These are phyloP conservation scores for Paspalum vaginatum DNA, from an alignment of 176 grass and related monocot species.

Conservation along the genomic window DNA sequence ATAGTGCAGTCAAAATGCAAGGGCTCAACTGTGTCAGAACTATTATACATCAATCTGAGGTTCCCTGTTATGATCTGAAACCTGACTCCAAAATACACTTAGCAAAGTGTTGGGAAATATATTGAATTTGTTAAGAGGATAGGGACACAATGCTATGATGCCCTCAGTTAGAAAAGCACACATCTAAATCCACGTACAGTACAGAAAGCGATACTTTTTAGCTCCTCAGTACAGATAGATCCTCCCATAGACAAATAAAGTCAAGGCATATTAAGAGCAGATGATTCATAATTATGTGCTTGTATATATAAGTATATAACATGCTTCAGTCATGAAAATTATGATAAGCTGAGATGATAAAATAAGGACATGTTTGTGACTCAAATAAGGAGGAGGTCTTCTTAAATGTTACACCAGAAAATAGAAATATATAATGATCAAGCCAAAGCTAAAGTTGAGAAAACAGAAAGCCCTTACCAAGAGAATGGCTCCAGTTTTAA, in stretches of 20 bases:
- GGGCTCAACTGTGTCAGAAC: neutral
- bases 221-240: neutral
- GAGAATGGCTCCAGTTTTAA: constrained; percentile 97
- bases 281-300: neutral
- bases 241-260: constrained; percentile 7
- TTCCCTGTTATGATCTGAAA: neutral
- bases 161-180: neutral
- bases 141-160: neutral
- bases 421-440: constrained; percentile 22
- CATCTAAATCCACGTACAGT: neutral
- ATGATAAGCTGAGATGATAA: neutral
- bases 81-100: neutral
- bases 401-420: constrained; percentile 6
- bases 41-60: neutral
- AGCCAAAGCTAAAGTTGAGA: neutral
- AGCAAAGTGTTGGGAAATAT: neutral
- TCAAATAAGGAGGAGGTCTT: neutral
- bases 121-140: neutral
- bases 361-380: neutral
- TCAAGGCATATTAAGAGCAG: neutral
- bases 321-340: neutral
- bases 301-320: neutral
- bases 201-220: neutral
- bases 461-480: constrained; percentile 57
- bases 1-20: constrained; percentile 12